Percentiles rank a stretch among this genome's conserved stretches.
phyloP scores from a whole-genome alignment of 768 basidiomycete genomes.

The Mycena amicta region DNA sequence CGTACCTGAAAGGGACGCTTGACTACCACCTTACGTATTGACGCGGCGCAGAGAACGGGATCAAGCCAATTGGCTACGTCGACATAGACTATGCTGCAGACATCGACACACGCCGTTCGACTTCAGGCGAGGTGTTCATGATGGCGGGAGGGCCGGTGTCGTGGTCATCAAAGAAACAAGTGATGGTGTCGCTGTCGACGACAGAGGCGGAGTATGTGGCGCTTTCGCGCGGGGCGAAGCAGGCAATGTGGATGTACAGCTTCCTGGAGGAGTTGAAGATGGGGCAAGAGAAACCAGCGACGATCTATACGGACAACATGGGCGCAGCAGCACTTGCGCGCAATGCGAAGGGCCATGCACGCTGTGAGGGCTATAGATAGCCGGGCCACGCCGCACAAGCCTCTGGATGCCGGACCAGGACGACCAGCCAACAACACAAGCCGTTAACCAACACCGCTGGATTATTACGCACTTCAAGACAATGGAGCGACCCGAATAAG shows the following conservation, averaged over 20 bases:
- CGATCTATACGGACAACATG: conserved; percentile 33
- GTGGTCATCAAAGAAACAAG: conserved; percentile 36
- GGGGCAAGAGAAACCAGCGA: conserved; percentile 11
- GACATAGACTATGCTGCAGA: neutral
- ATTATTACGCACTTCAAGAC: too few species aligned
- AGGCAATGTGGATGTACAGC: conserved; percentile 34
- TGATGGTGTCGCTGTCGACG: conserved; percentile 21
- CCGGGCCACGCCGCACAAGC: too few species aligned
- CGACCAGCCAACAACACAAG: too few species aligned
- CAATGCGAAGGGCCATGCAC: conserved; percentile 9
- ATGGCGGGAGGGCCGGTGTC: conserved; percentile 29
- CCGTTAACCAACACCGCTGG: too few species aligned
- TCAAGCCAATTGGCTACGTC: too few species aligned
- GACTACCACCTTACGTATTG: too few species aligned
- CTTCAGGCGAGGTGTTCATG: conserved; percentile 32
- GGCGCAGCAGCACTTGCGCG: conserved; percentile 18
- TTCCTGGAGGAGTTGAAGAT: conserved; percentile 29
- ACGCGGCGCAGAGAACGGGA: conserved; percentile 12
- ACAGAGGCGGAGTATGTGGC: conserved; percentile 32
- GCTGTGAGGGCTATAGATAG: too few species aligned
- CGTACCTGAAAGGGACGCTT: too few species aligned
- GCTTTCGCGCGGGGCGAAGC: conserved; percentile 24
- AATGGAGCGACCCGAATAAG: too few species aligned
- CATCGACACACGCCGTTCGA: conserved; percentile 24
- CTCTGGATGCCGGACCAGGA: too few species aligned